Conservation (phyloP, 2,329 filamentous ascomycete species). For the Ascochyta pisi region DNA sequence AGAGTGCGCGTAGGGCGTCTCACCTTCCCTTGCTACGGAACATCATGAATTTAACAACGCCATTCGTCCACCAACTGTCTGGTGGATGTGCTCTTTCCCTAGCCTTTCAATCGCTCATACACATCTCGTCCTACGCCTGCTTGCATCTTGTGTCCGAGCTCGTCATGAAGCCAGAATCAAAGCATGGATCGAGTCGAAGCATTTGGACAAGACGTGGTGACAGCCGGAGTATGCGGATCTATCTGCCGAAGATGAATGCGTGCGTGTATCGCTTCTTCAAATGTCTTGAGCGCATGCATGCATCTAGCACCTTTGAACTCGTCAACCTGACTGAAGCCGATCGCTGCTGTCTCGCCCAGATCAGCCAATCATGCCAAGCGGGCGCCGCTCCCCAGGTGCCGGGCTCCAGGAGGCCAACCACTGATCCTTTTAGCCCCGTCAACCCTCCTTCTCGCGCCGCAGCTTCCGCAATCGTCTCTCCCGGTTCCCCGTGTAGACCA, state of each 20-base stretch:
- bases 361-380: constrained; percentile 1
- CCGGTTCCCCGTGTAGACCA: neutral
- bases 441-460: neutral
- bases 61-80: neutral
- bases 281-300: neutral
- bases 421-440: neutral
- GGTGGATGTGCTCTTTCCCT: neutral
- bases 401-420: neutral
- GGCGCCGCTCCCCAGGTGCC: neutral
- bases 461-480: constrained; percentile 1
- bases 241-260: neutral
- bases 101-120: neutral
- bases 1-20: neutral
- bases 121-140: neutral
- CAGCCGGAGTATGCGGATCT: neutral
- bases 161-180: no score
- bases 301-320: neutral
- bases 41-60: neutral
- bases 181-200: neutral
- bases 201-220: neutral
- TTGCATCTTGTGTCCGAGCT: neutral
- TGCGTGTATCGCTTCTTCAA: neutral
- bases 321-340: neutral
- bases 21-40: neutral
- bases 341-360: neutral